These are phyloP conservation scores for Globisporangium paddicum DNA, from an alignment of 352 stramenopile genomes.

Conservation along the genomic window DNA sequence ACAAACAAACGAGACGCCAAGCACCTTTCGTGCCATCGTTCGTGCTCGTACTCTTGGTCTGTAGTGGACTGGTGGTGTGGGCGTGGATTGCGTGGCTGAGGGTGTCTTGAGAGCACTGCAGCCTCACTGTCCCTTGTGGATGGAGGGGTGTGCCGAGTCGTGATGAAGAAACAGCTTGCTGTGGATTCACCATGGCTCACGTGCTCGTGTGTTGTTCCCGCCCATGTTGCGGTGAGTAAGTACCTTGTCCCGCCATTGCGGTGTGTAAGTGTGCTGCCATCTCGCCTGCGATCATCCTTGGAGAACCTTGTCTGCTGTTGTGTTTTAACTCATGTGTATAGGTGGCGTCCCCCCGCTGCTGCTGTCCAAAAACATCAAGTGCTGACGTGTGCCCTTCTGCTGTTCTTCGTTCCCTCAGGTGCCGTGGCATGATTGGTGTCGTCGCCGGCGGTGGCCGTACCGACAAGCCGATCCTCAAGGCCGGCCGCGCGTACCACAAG, in stretches of 20 bases:
- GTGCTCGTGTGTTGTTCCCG: constrained; percentile 32
- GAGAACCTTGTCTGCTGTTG: constrained; percentile 1
- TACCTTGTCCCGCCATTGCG: constrained; percentile 41
- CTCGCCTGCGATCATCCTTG: constrained; percentile 10
- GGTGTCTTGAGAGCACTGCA: constrained; percentile 14
- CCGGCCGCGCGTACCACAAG: constrained; percentile 17
- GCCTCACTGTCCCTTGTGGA: constrained; percentile 10
- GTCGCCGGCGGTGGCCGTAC: constrained; percentile 97
- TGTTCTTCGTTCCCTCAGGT: constrained; percentile 55
- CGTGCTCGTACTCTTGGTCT: neutral
- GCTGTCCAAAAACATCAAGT: neutral
- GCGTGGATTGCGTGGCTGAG: neutral
- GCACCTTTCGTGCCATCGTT: neutral
- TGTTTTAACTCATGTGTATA: neutral
- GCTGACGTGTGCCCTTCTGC: constrained; percentile 18
- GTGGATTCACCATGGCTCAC: neutral
- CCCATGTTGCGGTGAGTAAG: constrained; percentile 80
- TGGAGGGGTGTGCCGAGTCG: constrained; percentile 4
- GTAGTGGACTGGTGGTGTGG: neutral
- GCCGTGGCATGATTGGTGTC: constrained; percentile 96
- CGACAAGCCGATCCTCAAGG: constrained; percentile 97
- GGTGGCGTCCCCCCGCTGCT: neutral
- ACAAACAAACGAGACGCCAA: constrained; percentile 7
- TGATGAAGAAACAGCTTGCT: constrained; percentile 2
- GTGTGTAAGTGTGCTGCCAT: constrained; percentile 27